Conservation (phyloP, 2,329 filamentous ascomycete genomes). For the Falciphora oryzae region DNA sequence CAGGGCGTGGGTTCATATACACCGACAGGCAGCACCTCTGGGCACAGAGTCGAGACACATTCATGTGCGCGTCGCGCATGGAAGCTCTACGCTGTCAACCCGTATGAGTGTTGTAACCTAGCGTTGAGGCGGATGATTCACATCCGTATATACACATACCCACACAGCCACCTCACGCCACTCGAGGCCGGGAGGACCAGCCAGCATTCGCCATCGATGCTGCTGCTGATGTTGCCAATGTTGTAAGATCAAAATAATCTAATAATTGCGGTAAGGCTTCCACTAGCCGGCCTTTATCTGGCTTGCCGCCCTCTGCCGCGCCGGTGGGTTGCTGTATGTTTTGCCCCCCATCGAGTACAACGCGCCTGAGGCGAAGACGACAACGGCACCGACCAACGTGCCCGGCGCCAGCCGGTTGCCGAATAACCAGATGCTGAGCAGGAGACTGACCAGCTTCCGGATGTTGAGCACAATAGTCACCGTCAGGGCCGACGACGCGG, state of each 20-base stretch:
- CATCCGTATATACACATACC: slow-evolving; percentile 4
- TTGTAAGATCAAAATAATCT: background rate
- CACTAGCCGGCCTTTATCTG: slow-evolving; percentile 20
- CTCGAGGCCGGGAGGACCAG: background rate
- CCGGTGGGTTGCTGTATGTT: slow-evolving; percentile 27
- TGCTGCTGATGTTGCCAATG: background rate
- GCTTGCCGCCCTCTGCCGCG: slow-evolving; percentile 22
- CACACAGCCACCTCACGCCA: background rate
- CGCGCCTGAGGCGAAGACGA: slow-evolving; percentile 89
- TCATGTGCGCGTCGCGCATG: background rate
- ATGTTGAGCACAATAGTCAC: slow-evolving; percentile 97
- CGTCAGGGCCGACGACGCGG: slow-evolving; percentile 82
- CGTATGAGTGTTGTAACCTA: background rate
- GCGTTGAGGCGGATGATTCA: slow-evolving; percentile 2
- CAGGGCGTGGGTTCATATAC: background rate
- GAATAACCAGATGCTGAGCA: slow-evolving; percentile 91
- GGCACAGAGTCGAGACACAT: background rate
- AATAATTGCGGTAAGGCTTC: slow-evolving; percentile 3
- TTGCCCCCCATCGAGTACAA: slow-evolving; percentile 75
- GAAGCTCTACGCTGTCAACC: background rate
- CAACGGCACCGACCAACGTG: slow-evolving; percentile 71
- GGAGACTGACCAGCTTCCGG: slow-evolving; percentile 82
- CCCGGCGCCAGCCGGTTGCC: slow-evolving; percentile 73
- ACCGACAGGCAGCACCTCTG: background rate
- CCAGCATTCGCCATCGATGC: background rate